Percentiles rank a stretch among this genome's conserved stretches.
phyloP scores from a whole-genome alignment of 108 stramenopile species.

The Pseudonitzschia multiseries region DNA sequence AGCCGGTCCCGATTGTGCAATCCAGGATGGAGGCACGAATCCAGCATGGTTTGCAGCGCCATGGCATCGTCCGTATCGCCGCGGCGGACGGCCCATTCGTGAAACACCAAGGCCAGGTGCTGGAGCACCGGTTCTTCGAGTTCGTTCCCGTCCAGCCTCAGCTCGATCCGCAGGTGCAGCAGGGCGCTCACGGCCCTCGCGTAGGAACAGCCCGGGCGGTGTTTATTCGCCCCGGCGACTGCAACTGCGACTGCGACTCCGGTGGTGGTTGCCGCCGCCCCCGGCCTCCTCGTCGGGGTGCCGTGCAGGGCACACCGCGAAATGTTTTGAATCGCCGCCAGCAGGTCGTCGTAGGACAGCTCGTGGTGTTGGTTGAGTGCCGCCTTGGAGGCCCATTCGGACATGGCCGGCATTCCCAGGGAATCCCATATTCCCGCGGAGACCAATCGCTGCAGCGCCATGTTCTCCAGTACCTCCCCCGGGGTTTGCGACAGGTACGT shows the following conservation, averaged over 20 bases:
- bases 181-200: slow-evolving; percentile 21
- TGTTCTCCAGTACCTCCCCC: slow-evolving; percentile 44
- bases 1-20: slow-evolving; percentile 24
- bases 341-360: slow-evolving; percentile 15
- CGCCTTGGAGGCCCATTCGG: slow-evolving; percentile 45
- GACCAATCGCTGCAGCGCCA: slow-evolving; percentile 47
- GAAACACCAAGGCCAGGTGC: slow-evolving; percentile 27
- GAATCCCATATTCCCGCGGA: slow-evolving; percentile 73
- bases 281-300: slow-evolving; percentile 16
- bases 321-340: slow-evolving; percentile 41
- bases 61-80: slow-evolving; percentile 35
- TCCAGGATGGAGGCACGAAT: slow-evolving; percentile 35
- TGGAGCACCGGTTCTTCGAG: slow-evolving; percentile 23
- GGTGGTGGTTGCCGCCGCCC: not conserved
- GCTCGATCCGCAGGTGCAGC: slow-evolving; percentile 11
- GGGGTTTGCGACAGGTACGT: slow-evolving; percentile 40
- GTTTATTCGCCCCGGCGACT: too few relatives aligned
- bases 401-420: slow-evolving; percentile 47
- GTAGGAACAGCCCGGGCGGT: slow-evolving; percentile 18
- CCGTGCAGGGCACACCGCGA: slow-evolving; percentile 54
- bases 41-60: slow-evolving; percentile 23
- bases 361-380: slow-evolving; percentile 25
- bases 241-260: too few relatives aligned
- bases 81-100: slow-evolving; percentile 46
- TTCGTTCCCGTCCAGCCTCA: slow-evolving; percentile 11